Evolutionary conservation across 768 basidiomycete genomes (phyloP), one percentile per base, ranked within the genome.

Genomic region (Hysterangium stoloniferum): DNA sequence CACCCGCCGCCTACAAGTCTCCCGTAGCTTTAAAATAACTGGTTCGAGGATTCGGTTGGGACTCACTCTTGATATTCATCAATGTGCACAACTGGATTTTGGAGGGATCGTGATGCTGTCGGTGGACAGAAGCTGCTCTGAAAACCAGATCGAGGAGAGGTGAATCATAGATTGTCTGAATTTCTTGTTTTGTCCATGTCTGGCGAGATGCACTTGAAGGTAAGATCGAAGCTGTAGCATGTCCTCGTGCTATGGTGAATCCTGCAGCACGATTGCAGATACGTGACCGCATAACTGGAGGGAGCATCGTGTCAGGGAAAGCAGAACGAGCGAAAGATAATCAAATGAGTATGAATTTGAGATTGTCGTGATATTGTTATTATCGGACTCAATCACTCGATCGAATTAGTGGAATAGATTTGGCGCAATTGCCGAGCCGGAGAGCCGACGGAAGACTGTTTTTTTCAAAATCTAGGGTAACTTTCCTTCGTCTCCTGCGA

Each of bases 31-130:
- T 24, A n/a, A 46, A 53, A 20, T n/a, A 2, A 15, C 28, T 15
- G 48, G 31, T n/a, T 51, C 35, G 19, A n/a, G 34, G 27, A 32
- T 13, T 19, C 33, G 42, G 37, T 42, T 53, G n/a, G 31, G 52
- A 74, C 85, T 57, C 66, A 89, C 92, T 92, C 69, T 98, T 98
- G 68, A 98, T 98, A 64, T 98, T 98, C 86, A 98, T 92, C 27
- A 98, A 75, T 4, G 95, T 98, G 60, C 94, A 97, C 28, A 98
- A 76, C 68, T 98, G 95, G 27, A 98, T 80, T 72, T 96, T 91
- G 58, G 68, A 75, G 28, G 93, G 84, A 68, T 94, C 86, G 58
- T 96, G 91, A 64, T 86, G 73, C 61, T 83, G 76, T 56, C 94
- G 75, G 66, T 98, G 95, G 9, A 94, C 77, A 2, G 78, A 66